Percentiles rank a stretch among this genome's conserved stretches.
Evolutionary conservation across 257 asterid genomes (phyloP).

Genomic region (Rhazya stricta): DNA sequence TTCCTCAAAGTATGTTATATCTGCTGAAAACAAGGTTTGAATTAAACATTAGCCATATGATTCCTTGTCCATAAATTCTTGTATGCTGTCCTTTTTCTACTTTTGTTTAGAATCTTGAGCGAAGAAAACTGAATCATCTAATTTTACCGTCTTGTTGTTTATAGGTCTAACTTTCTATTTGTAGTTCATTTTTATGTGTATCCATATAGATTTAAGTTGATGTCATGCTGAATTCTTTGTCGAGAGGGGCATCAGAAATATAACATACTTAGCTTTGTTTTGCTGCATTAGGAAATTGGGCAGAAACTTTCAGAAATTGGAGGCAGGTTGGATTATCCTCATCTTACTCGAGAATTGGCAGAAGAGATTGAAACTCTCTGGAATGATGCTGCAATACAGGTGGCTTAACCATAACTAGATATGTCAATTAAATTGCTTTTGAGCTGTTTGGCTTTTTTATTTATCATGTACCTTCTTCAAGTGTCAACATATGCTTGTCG

Average conservation of each 20-base stretch:
- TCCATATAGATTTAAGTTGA: background rate
- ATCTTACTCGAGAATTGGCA: conserved; percentile 66
- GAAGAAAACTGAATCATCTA: background rate
- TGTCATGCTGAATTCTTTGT: background rate
- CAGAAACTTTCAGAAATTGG: conserved; percentile 87
- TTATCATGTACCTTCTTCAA: background rate
- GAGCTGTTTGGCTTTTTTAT: background rate
- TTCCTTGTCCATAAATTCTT: conserved; percentile 2
- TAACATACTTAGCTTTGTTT: conserved; percentile 9
- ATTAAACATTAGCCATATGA: conserved; percentile 8
- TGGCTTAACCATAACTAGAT: conserved; percentile 23
- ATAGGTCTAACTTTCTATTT: background rate
- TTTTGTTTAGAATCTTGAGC: background rate
- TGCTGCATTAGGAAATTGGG: conserved; percentile 63
- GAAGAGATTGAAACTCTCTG: conserved; percentile 74
- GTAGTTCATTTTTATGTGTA: background rate
- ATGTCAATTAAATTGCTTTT: background rate
- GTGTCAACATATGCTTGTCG: background rate
- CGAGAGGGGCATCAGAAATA: background rate
- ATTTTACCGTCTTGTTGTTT: conserved; percentile 1
- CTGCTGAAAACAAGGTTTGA: conserved; percentile 80
- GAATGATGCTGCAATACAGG: conserved; percentile 93
- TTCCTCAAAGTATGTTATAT: conserved; percentile 52
- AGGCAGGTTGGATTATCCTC: conserved; percentile 72
- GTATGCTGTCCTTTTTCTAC: background rate